A percentile compares a stretch with the other conserved stretches of the same genome.
These are phyloP conservation scores for Letharia lupina DNA, from an alignment of 495 filamentous ascomycete genomes.

Conservation along the genomic window DNA sequence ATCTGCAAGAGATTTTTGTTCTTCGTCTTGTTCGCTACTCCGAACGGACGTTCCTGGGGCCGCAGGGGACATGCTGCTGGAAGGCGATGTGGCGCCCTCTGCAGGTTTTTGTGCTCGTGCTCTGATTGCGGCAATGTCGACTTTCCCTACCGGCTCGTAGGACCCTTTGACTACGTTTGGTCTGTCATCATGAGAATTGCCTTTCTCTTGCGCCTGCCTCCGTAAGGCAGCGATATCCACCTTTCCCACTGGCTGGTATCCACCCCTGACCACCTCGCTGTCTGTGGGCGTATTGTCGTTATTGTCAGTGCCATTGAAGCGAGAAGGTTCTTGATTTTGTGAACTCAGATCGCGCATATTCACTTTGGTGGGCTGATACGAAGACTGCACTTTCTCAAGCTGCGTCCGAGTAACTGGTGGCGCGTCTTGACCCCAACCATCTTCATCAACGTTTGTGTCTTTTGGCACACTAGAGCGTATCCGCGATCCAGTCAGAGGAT, in stretches of 20 bases:
- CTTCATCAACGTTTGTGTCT: slow-evolving; percentile 50
- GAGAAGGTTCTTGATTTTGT: slow-evolving; percentile 55
- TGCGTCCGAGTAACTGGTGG: slow-evolving; percentile 77
- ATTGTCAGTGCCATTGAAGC: slow-evolving; percentile 36
- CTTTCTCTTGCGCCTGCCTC: slow-evolving; percentile 60
- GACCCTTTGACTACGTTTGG: slow-evolving; percentile 79
- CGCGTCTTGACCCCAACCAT: slow-evolving; percentile 96
- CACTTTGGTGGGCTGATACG: slow-evolving; percentile 90
- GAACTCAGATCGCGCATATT: slow-evolving; percentile 70
- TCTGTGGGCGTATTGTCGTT: slow-evolving; percentile 30
- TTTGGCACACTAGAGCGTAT: slow-evolving; percentile 36
- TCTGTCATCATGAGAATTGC: slow-evolving; percentile 57
- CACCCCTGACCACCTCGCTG: slow-evolving; percentile 68
- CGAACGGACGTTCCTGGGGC: slow-evolving; percentile 31
- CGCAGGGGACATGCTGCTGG: slow-evolving; percentile 32
- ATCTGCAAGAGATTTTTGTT: slow-evolving; percentile 53
- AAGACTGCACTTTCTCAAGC: slow-evolving; percentile 85
- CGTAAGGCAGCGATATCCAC: slow-evolving; percentile 89
- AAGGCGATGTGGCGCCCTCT: slow-evolving; percentile 30
- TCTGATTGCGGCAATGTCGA: slow-evolving; percentile 89
- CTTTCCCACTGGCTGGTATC: slow-evolving; percentile 94
- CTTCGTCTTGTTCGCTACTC: slow-evolving; percentile 34
- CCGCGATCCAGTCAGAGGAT: slow-evolving; percentile 50
- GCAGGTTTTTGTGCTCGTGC: slow-evolving; percentile 63
- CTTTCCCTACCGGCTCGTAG: slow-evolving; percentile 88